Evolutionary conservation across 73 alveolate species (phyloP).

Genomic region (Paramecium caudatum): DNA sequence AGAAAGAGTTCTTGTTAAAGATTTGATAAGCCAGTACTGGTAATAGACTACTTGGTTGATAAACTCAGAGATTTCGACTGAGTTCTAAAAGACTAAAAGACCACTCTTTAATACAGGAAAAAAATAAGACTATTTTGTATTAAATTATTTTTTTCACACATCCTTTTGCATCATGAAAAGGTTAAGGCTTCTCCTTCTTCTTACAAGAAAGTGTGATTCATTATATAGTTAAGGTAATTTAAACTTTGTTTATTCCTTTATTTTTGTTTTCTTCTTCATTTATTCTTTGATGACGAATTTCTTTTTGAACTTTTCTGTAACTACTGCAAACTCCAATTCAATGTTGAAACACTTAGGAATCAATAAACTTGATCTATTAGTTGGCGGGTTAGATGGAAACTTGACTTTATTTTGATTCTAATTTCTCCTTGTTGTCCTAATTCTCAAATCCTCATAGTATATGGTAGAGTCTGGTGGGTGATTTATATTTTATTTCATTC

Average conservation of each 20-base stretch:
- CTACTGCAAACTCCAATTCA: neutral
- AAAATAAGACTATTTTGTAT: conserved; percentile 15
- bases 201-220: neutral
- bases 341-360: conserved; percentile 14
- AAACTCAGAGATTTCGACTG: conserved; percentile 5
- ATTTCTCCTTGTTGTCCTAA: neutral
- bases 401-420: neutral
- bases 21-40: conserved; percentile 10
- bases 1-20: conserved; percentile 5
- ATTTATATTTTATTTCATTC: conserved; percentile 22
- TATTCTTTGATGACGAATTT: neutral
- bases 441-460: conserved; percentile 9
- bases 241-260: neutral
- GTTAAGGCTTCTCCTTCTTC: conserved; percentile 5
- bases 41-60: conserved; percentile 21
- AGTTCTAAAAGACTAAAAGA: neutral
- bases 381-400: conserved; percentile 17
- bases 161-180: conserved; percentile 2
- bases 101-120: neutral
- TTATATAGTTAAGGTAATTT: neutral
- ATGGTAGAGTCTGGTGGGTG: neutral
- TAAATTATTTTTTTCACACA: neutral
- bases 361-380: conserved; percentile 8
- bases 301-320: neutral
- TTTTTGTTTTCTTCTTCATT: neutral